Evolutionary conservation across 495 filamentous ascomycete species (phyloP).

Genomic region (Lindgomyces ingoldianus): DNA sequence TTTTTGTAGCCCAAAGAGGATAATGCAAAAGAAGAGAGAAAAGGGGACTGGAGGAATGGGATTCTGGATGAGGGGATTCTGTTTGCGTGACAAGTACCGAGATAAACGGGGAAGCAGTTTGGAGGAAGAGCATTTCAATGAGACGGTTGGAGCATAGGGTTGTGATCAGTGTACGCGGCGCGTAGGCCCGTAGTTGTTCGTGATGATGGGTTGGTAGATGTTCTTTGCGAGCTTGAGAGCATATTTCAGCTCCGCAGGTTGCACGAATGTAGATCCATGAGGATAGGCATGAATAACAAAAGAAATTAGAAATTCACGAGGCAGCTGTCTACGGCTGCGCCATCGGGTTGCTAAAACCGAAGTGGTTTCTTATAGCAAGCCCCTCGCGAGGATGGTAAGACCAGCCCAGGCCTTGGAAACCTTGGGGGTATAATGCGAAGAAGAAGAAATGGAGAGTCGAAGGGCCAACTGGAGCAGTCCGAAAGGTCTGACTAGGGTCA

Average conservation of each 20-base stretch:
- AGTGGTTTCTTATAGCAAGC: slow-evolving; percentile 16
- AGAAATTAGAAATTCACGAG: slow-evolving; percentile 30
- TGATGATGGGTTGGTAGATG: slow-evolving; percentile 31
- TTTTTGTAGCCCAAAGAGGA: slow-evolving; percentile 17
- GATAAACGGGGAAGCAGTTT: slow-evolving; percentile 1
- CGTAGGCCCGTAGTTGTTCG: slow-evolving; percentile 26
- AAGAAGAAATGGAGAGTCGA: neutral
- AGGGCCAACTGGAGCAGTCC: neutral
- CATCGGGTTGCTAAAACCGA: slow-evolving; percentile 7
- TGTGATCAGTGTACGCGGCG: slow-evolving; percentile 6
- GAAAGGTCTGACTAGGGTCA: neutral
- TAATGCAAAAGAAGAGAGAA: slow-evolving; percentile 8
- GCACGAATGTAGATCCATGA: slow-evolving; percentile 8
- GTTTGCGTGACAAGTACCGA: slow-evolving; percentile 11
- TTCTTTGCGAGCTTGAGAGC: slow-evolving; percentile 31
- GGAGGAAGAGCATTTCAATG: slow-evolving; percentile 2
- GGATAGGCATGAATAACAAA: slow-evolving; percentile 33
- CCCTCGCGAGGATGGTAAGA: slow-evolving; percentile 4
- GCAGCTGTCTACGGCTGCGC: slow-evolving; percentile 25
- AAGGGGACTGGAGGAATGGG: neutral
- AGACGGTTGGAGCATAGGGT: neutral
- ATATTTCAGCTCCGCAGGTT: slow-evolving; percentile 28
- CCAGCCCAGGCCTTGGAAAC: neutral
- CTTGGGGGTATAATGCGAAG: slow-evolving; percentile 16
- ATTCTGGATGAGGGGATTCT: neutral